Evolutionary conservation across 2,329 filamentous ascomycete genomes (phyloP).

Genomic region (Sordariomycetes sp.): DNA sequence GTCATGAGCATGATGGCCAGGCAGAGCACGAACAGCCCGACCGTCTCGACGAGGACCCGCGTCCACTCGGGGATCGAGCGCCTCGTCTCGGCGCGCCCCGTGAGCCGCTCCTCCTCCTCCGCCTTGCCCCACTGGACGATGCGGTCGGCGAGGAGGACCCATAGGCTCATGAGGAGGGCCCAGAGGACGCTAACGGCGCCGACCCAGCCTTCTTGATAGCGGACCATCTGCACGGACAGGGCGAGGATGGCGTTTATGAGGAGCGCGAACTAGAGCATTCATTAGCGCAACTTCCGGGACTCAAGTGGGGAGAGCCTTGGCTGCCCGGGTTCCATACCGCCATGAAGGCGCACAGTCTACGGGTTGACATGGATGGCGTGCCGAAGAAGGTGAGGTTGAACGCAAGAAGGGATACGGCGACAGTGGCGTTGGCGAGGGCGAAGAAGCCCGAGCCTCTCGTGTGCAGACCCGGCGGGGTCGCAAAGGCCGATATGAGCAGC

Average conservation of each 20-base stretch:
- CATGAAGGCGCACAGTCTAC: conserved; percentile 58
- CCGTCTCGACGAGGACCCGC: conserved; percentile 61
- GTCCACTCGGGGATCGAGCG: conserved; percentile 75
- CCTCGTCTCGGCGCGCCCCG: conserved; percentile 75
- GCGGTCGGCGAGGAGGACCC: conserved; percentile 66
- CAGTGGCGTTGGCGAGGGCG: conserved; percentile 68
- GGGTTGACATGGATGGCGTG: conserved; percentile 66
- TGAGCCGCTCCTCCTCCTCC: conserved; percentile 85
- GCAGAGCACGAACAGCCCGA: conserved; percentile 56
- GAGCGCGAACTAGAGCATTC: conserved; percentile 15
- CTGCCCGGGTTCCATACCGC: conserved; percentile 20
- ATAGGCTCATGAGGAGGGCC: conserved; percentile 68
- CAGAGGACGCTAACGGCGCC: conserved; percentile 75
- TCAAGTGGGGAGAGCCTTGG: neutral
- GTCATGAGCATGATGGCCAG: conserved; percentile 63
- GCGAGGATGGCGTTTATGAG: conserved; percentile 65
- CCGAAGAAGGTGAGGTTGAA: conserved; percentile 78
- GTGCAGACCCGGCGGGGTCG: conserved; percentile 77
- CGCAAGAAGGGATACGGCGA: conserved; percentile 64
- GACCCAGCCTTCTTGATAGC: conserved; percentile 80
- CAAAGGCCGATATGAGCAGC: conserved; percentile 78
- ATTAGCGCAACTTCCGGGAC: neutral
- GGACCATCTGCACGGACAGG: conserved; percentile 57
- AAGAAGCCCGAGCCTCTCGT: conserved; percentile 87
- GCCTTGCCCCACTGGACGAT: conserved; percentile 83